Base-by-base conservation (phyloP, 169 alveolate genomes). In the Cytauxzoon felis region DNA sequence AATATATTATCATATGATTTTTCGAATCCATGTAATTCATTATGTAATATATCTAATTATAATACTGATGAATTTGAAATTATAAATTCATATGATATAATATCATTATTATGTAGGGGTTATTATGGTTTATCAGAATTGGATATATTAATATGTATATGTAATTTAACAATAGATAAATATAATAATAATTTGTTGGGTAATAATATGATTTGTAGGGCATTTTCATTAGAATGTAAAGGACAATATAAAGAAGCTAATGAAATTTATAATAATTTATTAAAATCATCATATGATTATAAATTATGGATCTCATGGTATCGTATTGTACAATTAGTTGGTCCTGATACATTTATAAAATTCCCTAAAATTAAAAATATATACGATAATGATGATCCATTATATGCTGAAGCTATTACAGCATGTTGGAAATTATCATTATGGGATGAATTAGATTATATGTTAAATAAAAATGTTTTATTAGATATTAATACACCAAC, bases 371-470 rank as follows among this genome's bases (percentile, higher is more conserved):
- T 24, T 3, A 60, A 66, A 0, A 68, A 66, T 8, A 16, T 53
- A 9, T 33, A 66, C 18, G 47, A 32, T 19, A 7, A 58, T 3
- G 24, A 47, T 18, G 78, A 66, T 27, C 56, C 78, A 30, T 68
- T 66, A 33, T 47, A 54, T 16, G 78, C 78, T 5, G 78, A 66
- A 33, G 38, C 78, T 2, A 8, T 66, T 19, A 66, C 78, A 0
- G 78, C 78, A 9, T 66, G 78, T 26, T 66, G 78, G 78, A 66
- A 66, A 34, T 60, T 66, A n/a, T 29, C 73, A 2, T 48, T 66
- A 27, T 66, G 78, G 78, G 78, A 66, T 23, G 78, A 66, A 21
- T 61, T 66, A 16, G 78, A 66, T 30, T 66, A 36, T 9, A 19
- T 66, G 30, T 38, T 66, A 1, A 58, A 27, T 30, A 56, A 58